phyloP scores from a whole-genome alignment of 768 basidiomycete species.

The Hysterangium stoloniferum region DNA sequence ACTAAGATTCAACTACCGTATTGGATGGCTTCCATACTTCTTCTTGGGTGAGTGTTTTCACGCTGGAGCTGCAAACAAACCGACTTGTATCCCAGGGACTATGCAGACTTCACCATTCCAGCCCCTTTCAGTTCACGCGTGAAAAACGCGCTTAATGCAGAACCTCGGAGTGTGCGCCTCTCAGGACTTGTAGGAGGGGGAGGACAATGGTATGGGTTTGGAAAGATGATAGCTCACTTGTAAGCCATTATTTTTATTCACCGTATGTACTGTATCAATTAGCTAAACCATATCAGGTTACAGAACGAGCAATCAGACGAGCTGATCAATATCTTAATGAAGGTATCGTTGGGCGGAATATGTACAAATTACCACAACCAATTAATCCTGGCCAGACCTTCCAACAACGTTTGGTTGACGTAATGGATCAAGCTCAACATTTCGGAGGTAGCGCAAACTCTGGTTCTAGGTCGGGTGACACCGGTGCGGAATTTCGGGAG shows the following conservation, averaged over 20 bases:
- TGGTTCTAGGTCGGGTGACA: slow-evolving; percentile 45
- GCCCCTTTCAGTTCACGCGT: slow-evolving; percentile 69
- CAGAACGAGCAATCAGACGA: slow-evolving; percentile 67
- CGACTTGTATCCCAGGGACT: slow-evolving; percentile 47
- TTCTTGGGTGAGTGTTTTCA: slow-evolving; percentile 53
- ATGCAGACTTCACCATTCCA: slow-evolving; percentile 85
- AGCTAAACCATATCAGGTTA: slow-evolving; percentile 39
- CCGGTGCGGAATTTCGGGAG: slow-evolving; percentile 74
- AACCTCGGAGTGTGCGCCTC: slow-evolving; percentile 77
- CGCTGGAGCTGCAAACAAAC: neutral
- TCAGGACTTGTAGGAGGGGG: slow-evolving; percentile 80
- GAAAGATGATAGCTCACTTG: slow-evolving; percentile 80
- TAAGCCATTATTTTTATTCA: slow-evolving; percentile 28
- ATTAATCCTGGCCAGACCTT: slow-evolving; percentile 56
- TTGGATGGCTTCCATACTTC: slow-evolving; percentile 84
- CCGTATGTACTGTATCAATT: neutral
- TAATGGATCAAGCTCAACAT: slow-evolving; percentile 83
- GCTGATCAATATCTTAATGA: slow-evolving; percentile 63
- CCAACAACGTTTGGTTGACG: slow-evolving; percentile 65
- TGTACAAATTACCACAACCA: slow-evolving; percentile 12
- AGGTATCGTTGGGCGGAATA: slow-evolving; percentile 31
- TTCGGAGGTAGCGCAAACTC: slow-evolving; percentile 64
- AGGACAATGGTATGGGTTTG: slow-evolving; percentile 90
- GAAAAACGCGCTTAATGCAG: slow-evolving; percentile 81
- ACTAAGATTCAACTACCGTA: slow-evolving; percentile 80